These are phyloP conservation scores for Paecilomyces niveus DNA, from an alignment of 2,329 filamentous ascomycete genomes.

Conservation along the genomic window DNA sequence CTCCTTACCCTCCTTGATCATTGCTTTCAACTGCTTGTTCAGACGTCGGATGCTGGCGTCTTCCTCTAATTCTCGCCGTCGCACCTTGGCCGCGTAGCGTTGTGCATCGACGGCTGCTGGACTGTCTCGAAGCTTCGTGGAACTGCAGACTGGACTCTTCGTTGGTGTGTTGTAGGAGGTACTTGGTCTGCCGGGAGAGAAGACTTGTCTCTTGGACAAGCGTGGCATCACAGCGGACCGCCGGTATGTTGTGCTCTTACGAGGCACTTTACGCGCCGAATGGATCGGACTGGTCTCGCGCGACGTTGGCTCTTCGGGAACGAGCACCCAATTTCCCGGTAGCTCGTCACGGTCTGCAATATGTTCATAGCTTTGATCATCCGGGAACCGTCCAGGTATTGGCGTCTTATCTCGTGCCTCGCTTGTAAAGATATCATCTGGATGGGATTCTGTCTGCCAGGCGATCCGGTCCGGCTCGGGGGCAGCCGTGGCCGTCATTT, in stretches of 20 bases:
- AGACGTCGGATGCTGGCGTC: slow-evolving; percentile 74
- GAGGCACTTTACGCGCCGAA: slow-evolving; percentile 15
- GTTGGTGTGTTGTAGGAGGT: slow-evolving; percentile 17
- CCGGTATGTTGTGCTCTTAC: slow-evolving; percentile 14
- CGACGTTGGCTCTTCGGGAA: slow-evolving; percentile 27
- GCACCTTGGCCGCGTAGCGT: slow-evolving; percentile 62
- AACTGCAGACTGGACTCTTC: slow-evolving; percentile 8
- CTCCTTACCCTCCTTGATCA: slow-evolving; percentile 84
- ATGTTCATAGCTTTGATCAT: slow-evolving; percentile 24
- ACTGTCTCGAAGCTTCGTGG: slow-evolving; percentile 13
- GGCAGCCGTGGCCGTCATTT: slow-evolving; percentile 36
- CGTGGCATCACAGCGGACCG: slow-evolving; percentile 19
- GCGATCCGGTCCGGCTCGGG: slow-evolving; percentile 15
- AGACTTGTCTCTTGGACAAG: slow-evolving; percentile 14
- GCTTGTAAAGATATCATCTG: slow-evolving; percentile 18
- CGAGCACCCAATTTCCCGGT: slow-evolving; percentile 64
- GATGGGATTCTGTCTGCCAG: slow-evolving; percentile 22
- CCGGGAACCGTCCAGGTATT: slow-evolving; percentile 49
- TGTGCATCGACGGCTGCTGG: slow-evolving; percentile 55
- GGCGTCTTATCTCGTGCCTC: slow-evolving; percentile 30
- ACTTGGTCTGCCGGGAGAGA: slow-evolving; percentile 17
- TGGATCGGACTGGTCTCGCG: slow-evolving; percentile 11
- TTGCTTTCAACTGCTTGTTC: slow-evolving; percentile 69
- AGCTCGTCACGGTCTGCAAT: slow-evolving; percentile 37
- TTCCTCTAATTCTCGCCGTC: slow-evolving; percentile 66